A percentile compares a stretch with the other conserved stretches of the same genome.
phyloP scores from a whole-genome alignment of 441 rosid genomes.

The Gossypium schwendimanii region DNA sequence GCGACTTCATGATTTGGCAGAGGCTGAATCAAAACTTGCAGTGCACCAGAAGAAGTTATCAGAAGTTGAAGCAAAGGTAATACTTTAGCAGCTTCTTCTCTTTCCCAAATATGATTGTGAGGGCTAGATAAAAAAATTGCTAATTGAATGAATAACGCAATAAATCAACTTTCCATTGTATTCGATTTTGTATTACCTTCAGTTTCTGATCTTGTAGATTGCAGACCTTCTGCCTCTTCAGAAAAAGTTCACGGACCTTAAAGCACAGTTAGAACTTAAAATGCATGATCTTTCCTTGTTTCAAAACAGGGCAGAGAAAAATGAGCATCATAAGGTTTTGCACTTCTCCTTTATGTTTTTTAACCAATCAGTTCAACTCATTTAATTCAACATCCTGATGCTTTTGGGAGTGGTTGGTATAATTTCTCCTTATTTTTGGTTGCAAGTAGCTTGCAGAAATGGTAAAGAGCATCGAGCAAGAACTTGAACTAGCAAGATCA shows the following conservation, averaged over 20 bases:
- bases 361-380: constrained; percentile 8
- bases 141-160: neutral
- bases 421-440: neutral
- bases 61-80: constrained; percentile 76
- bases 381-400: constrained; percentile 8
- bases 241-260: constrained; percentile 62
- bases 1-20: constrained; percentile 78
- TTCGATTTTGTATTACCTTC: neutral
- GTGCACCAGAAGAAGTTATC: constrained; percentile 58
- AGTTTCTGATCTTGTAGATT: constrained; percentile 53
- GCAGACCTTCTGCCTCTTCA: constrained; percentile 64
- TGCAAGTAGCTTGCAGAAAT: constrained; percentile 69
- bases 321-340: constrained; percentile 95
- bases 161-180: neutral
- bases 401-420: neutral
- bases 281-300: constrained; percentile 83
- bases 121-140: neutral
- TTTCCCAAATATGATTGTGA: neutral
- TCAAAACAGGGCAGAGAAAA: constrained; percentile 87
- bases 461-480: constrained; percentile 77
- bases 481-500: constrained; percentile 66
- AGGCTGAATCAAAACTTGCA: constrained; percentile 67
- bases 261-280: constrained; percentile 78
- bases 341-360: constrained; percentile 3
- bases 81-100: neutral